Evolutionary conservation across 768 basidiomycete genomes (phyloP).

Genomic region (Lactarius sp.): DNA sequence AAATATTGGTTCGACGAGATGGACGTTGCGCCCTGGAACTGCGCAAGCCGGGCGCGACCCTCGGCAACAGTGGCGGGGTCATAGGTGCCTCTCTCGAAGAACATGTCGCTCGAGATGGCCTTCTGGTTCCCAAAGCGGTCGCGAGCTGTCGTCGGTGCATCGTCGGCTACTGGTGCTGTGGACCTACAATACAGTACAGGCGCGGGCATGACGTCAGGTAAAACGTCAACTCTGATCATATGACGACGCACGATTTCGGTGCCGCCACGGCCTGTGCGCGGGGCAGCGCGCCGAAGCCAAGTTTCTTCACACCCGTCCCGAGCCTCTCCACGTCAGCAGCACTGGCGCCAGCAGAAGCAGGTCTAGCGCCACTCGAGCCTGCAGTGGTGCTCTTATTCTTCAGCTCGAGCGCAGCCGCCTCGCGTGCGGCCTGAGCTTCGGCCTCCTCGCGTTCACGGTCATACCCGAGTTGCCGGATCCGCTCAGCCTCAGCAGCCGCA

Average conservation of each 20-base stretch:
- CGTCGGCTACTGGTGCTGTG: constrained; percentile 38
- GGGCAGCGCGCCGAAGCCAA: constrained; percentile 85
- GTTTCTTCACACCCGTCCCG: constrained; percentile 67
- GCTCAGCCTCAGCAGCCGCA: constrained; percentile 88
- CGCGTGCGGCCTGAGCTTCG: constrained; percentile 66
- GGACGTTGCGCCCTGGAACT: constrained; percentile 87
- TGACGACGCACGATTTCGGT: constrained; percentile 26
- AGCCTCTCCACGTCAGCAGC: constrained; percentile 50
- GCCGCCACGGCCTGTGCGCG: constrained; percentile 49
- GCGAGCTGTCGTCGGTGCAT: constrained; percentile 73
- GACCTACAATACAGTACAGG: constrained; percentile 16
- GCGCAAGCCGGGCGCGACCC: constrained; percentile 73
- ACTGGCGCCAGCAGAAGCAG: constrained; percentile 37
- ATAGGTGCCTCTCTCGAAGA: constrained; percentile 86
- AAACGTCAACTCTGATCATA: not conserved
- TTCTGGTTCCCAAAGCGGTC: constrained; percentile 92
- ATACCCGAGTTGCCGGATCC: constrained; percentile 88
- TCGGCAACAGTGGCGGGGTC: constrained; percentile 67
- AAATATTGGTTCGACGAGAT: constrained; percentile 98
- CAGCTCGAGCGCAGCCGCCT: constrained; percentile 47
- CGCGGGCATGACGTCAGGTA: not conserved
- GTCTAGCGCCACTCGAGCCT: constrained; percentile 30
- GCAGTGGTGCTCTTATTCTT: constrained; percentile 33
- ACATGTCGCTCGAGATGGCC: constrained; percentile 97
- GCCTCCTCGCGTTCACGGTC: constrained; percentile 81